Evolutionary conservation across 2,329 filamentous ascomycete species (phyloP), one percentile per base, ranked within the genome.

Genomic region (Beauveria varroae): DNA sequence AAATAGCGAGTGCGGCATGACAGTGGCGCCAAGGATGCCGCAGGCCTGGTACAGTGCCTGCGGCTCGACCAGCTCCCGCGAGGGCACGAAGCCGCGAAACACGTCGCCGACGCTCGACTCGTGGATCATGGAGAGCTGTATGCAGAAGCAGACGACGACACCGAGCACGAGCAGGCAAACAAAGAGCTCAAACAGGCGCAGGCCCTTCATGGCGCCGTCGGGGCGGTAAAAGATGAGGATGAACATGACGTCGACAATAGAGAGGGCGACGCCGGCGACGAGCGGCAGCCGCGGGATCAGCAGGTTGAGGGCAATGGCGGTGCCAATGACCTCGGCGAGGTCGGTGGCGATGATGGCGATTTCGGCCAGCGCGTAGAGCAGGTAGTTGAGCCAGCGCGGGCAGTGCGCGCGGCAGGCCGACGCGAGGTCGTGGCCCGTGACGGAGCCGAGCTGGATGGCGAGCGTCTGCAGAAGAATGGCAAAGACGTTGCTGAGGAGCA

Each of bases 21-120:
- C 87, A 0, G 89, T 92, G 3, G 89, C 89, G 2, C 89, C 89
- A 0, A 92, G 78, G 62, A 92, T 92, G 57, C 89, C 89, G 64
- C 89, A 92, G 1, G 88, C 83, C 72, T 89, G 86, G 69, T 89
- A 90, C 0, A 87, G 59, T 18, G 70, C 69, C 16, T 3, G 1
- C 0, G 4, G 8, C 16, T 62, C 44, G 1, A 87, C 74, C 1
- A 89, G 71, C 3, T 81, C 78, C 47, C 75, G 74, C 0, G 85
- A 88, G 0, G 87, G 87, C 20, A 89, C 70, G 65, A 86, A 90
- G 20, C 87, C 87, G 41, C 73, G 75, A 69, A 90, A 86, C 2
- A 90, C 84, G 18, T 86, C 77, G 1, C 82, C 82, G 1, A 83
- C 75, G 5, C 75, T 75, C 0, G 81, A 82, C 64, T 81, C 74